A percentile compares a stretch with the other conserved stretches of the same genome.
These are phyloP conservation scores for Acorus calamus DNA, from an alignment of 106 monocot species.

Conservation along the genomic window DNA sequence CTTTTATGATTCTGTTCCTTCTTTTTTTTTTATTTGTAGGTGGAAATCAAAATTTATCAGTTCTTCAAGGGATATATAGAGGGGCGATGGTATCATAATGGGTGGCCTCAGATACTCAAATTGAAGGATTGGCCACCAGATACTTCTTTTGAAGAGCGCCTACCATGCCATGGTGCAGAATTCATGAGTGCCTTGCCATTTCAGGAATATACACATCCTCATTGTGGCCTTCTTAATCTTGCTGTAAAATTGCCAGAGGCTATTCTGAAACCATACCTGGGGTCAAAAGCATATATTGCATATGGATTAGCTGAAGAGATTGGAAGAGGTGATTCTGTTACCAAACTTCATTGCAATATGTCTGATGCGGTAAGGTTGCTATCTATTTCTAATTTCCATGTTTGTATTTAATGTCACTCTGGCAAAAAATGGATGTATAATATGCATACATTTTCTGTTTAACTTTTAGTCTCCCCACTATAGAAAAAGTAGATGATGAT, in stretches of 20 bases:
- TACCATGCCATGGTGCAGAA: slow-evolving; percentile 87
- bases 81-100: slow-evolving; percentile 38
- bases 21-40: slow-evolving; percentile 18
- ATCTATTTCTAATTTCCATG: not conserved
- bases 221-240: slow-evolving; percentile 66
- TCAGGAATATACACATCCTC: slow-evolving; percentile 86
- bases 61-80: slow-evolving; percentile 64
- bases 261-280: slow-evolving; percentile 74
- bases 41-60: slow-evolving; percentile 59
- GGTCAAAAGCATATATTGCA: slow-evolving; percentile 91
- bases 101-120: slow-evolving; percentile 91
- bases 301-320: slow-evolving; percentile 77
- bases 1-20: not conserved
- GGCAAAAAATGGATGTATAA: no score
- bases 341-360: slow-evolving; percentile 98
- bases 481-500: no score
- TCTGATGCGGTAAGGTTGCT: slow-evolving; percentile 67
- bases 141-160: slow-evolving; percentile 71
- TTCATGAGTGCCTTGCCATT: slow-evolving; percentile 78
- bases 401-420: no score
- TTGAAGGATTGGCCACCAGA: slow-evolving; percentile 94
- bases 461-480: no score
- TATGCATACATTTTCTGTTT: no score
- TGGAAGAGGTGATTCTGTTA: slow-evolving; percentile 90
- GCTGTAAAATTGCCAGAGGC: slow-evolving; percentile 51